Evolutionary conservation across 495 filamentous ascomycete species (phyloP), one percentile per base, ranked within the genome.

Genomic region (Corynascus novoguineensis): DNA sequence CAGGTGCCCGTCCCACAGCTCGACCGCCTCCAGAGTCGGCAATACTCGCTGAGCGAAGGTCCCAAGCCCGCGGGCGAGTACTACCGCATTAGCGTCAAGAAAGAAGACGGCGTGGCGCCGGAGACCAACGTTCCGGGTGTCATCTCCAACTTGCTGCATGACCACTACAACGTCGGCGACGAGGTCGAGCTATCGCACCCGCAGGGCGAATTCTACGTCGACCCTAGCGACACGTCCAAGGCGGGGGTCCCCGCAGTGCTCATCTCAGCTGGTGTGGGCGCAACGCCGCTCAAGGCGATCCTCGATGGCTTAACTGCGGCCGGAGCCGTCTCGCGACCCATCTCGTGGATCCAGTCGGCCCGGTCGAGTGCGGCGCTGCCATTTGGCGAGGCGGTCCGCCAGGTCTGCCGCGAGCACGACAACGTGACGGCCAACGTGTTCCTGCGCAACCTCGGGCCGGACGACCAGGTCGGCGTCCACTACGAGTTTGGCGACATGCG

Each of bases 11-110:
- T 88, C 0, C 81, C 81, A 0, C 71, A 79, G 32, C 74, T 88
- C 32, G 73, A 78, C 35, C 76, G 83, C 64, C 63, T 71, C 21
- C 87, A 90, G 70, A 79, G 81, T 52, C 71, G 87, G 49, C 86
- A 89, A 74, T 90, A 89, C 71, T 85, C 81, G 37, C 77, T 90
- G 50, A 84, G 80, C 70, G 83, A 86, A 62, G 77, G 78, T 41
- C 83, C 83, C 0, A 61, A 65, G 3, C 44, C 53, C 29, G 35
- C 54, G 55, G 60, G 73, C 6, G 74, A 78, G 27, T 80, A 83
- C 66, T 88, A 87, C 74, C 80, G 86, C 50, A 83, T 89, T 69
- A 84, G 78, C 55, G 81, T 90, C 46, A 88, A 88, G 77, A 75
- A 70, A 55, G 86, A 90, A 53, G 63, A 68, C 0, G 82, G 78